Base-by-base conservation (phyloP, 148 eudicot genomes). In the Bassia scoparia region DNA sequence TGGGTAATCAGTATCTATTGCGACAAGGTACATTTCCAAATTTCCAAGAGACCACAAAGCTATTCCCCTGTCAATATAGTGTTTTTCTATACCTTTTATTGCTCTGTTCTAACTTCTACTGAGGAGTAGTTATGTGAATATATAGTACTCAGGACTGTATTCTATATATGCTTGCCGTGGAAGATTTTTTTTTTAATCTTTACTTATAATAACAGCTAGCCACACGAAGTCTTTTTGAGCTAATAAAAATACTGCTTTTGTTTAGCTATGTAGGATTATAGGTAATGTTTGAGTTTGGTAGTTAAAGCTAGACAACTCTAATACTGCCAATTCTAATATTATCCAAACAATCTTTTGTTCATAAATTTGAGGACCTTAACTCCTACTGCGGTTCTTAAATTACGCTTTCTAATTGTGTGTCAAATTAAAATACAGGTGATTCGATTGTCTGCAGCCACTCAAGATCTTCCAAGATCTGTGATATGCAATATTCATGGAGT, bases 401-500 rank as follows among this genome's bases (percentile, higher is more conserved):
- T 37, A 41, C 29, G 15, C 67, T 29, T 37, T 31, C 69, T 76
- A 31, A 76, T 67, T n/a, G 26, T 35, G 24, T 41, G 60, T 8
- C 15, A 26, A 34, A 74, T 27, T 69, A 66, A 46, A 61, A 73
- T 82, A 84, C 91, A 93, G 99, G 99, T 91, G 31, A 95, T 95
- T 77, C 84, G 99, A 75, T 71, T 95, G 77, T 95, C 99, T 64
- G 99, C 86, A 76, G 97, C 99, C 23, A 95, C 99, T 48, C 99
- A 95, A 81, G 96, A 91, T 21, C 88, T 95, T 63, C 97, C 96
- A 0, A 86, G 92, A 81, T 91, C 99, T 58, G 78, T 91, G 12
- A 76, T 95, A 78, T 95, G 99, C 90, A 95, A 95, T 76, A 94
- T 95, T 70, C 99, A 95, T 76, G 99, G 99, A 76, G 99, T 95